These are phyloP conservation scores for Conoideocrella luteorostrata DNA, from an alignment of 2,329 filamentous ascomycete species.

Conservation along the genomic window DNA sequence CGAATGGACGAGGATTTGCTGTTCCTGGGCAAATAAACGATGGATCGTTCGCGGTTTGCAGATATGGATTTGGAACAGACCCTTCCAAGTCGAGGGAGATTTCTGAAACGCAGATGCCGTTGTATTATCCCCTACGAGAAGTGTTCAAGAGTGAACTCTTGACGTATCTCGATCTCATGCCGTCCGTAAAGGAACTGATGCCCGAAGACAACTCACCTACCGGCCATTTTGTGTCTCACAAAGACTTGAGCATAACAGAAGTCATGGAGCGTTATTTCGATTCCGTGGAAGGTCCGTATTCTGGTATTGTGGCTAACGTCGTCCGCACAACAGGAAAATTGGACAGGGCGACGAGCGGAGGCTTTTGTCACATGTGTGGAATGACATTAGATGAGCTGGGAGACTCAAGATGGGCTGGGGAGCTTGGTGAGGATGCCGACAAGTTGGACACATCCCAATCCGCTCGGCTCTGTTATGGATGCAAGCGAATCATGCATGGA, in stretches of 20 bases:
- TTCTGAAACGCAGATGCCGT: conserved; percentile 23
- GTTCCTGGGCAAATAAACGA: conserved; percentile 79
- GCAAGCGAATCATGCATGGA: conserved; percentile 56
- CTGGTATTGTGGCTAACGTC: conserved; percentile 90
- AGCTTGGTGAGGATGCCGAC: conserved; percentile 42
- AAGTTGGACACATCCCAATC: conserved; percentile 16
- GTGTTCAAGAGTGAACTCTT: conserved; percentile 74
- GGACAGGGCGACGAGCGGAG: conserved; percentile 37
- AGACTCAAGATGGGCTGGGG: conserved; percentile 58
- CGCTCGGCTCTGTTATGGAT: conserved; percentile 62
- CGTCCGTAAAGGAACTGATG: conserved; percentile 44
- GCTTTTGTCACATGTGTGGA: conserved; percentile 60
- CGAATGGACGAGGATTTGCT: conserved; percentile 81
- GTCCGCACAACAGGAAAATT: conserved; percentile 87
- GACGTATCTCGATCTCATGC: conserved; percentile 53
- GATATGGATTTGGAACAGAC: conserved; percentile 19
- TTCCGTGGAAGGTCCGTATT: conserved; percentile 73
- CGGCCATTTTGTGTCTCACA: conserved; percentile 52
- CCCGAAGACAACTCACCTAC: conserved; percentile 27
- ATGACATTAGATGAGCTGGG: conserved; percentile 58
- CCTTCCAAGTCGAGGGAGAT: conserved; percentile 13
- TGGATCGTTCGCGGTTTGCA: conserved; percentile 43
- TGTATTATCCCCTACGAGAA: conserved; percentile 81
- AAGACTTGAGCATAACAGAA: conserved; percentile 81
- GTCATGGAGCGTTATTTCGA: conserved; percentile 86